Conservation (phyloP, 2,329 filamentous ascomycete species). For the Balansia obtecta region DNA sequence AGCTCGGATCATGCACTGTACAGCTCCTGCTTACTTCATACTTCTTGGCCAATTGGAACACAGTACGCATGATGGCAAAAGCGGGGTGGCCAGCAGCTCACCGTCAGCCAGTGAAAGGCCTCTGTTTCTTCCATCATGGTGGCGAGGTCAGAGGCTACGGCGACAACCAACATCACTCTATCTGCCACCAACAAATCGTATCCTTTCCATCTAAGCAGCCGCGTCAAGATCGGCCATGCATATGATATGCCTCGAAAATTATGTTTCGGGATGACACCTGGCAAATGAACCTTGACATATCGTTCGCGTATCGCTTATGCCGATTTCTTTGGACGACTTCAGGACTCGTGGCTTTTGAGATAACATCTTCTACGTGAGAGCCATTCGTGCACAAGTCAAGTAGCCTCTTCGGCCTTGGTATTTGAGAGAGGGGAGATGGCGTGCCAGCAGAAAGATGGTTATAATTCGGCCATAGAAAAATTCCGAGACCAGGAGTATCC, state of each 20-base stretch:
- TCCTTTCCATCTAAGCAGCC: neutral
- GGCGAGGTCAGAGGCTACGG: constrained; percentile 20
- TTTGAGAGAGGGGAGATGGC: neutral
- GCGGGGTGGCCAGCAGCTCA: neutral
- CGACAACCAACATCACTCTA: constrained; percentile 2
- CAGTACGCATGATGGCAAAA: neutral
- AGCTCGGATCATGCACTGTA: neutral
- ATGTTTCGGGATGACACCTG: neutral
- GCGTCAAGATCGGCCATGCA: neutral
- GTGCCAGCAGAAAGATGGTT: constrained; percentile 17
- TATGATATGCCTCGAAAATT: neutral
- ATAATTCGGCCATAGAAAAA: constrained; percentile 46
- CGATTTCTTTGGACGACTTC: neutral
- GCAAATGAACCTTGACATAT: neutral
- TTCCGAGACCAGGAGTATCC: constrained; percentile 52
- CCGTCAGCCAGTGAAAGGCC: neutral
- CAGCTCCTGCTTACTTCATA: neutral
- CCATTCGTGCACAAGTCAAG: neutral
- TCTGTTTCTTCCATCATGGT: constrained; percentile 8
- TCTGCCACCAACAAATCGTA: neutral
- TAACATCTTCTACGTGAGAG: neutral
- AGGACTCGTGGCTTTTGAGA: neutral
- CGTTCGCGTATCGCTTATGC: neutral
- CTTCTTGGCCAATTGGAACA: neutral
- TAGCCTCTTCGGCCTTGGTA: neutral